Percentiles rank a stretch among this genome's conserved stretches.
Conservation (phyloP, 352 stramenopile genomes). For the Phytophthora litchii region DNA sequence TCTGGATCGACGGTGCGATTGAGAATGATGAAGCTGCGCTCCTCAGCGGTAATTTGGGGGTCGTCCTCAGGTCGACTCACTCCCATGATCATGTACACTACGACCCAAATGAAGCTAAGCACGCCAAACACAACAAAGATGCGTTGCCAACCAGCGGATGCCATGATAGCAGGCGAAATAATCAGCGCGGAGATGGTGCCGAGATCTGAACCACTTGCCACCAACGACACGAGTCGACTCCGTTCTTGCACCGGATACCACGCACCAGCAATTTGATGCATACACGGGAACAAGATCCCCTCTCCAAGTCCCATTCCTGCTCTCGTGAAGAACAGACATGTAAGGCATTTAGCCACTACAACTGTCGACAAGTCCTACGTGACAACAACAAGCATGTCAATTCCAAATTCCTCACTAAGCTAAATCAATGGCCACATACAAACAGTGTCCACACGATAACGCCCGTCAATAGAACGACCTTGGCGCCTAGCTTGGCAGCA, state of each 20-base stretch:
- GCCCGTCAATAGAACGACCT: conserved; percentile 72
- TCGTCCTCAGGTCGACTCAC: conserved; percentile 74
- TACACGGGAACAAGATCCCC: conserved; percentile 88
- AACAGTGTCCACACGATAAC: conserved; percentile 88
- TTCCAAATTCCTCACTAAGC: neutral
- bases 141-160: conserved; percentile 59
- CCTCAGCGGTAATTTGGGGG: conserved; percentile 55
- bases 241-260: conserved; percentile 86
- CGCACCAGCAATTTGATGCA: conserved; percentile 85
- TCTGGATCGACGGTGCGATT: conserved; percentile 61
- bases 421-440: conserved; percentile 31
- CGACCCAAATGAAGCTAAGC: conserved; percentile 79
- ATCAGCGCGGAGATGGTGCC: conserved; percentile 83
- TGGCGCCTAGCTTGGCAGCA: conserved; percentile 69
- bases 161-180: conserved; percentile 76
- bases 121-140: conserved; percentile 84
- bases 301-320: conserved; percentile 86
- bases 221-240: conserved; percentile 78
- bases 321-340: conserved; percentile 76
- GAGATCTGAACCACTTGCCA: conserved; percentile 81
- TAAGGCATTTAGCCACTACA: conserved; percentile 58
- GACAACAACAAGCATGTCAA: conserved; percentile 6
- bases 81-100: conserved; percentile 61
- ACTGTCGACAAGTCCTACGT: conserved; percentile 76
- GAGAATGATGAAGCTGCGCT: conserved; percentile 68